These are phyloP conservation scores for Yarrowia divulgata DNA, from an alignment of 805 yeast species.

Conservation along the genomic window DNA sequence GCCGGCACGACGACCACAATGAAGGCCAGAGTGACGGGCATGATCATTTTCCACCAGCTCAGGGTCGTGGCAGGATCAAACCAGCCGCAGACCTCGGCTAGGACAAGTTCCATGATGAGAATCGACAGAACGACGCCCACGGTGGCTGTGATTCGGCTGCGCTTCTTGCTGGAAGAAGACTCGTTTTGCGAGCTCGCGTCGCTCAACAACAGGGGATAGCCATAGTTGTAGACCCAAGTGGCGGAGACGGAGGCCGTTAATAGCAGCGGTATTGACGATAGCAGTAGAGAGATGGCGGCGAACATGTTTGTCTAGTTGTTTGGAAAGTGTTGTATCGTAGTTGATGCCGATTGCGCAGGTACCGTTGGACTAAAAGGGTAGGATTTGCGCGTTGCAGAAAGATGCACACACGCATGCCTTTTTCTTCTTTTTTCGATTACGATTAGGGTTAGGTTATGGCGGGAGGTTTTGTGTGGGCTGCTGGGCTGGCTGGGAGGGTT, in stretches of 20 bases:
- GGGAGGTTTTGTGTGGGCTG: neutral
- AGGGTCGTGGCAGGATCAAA: slow-evolving; percentile 9
- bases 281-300: slow-evolving; percentile 22
- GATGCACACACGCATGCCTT: neutral
- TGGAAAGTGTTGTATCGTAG: neutral
- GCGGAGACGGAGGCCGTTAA: slow-evolving; percentile 28
- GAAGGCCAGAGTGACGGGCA: slow-evolving; percentile 30
- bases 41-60: slow-evolving; percentile 35
- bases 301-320: slow-evolving; percentile 10
- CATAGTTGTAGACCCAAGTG: slow-evolving; percentile 32
- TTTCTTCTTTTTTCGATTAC: neutral
- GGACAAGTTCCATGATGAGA: slow-evolving; percentile 30
- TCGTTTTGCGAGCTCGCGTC: slow-evolving; percentile 14
- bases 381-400: slow-evolving; percentile 30
- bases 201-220: slow-evolving; percentile 13
- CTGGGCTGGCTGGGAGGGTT: no score
- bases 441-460: slow-evolving; percentile 10
- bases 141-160: slow-evolving; percentile 28
- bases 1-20: slow-evolving; percentile 33
- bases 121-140: slow-evolving; percentile 30
- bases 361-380: slow-evolving; percentile 24
- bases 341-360: slow-evolving; percentile 21
- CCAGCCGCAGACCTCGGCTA: slow-evolving; percentile 37
- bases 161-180: slow-evolving; percentile 13
- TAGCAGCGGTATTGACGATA: slow-evolving; percentile 26